Evolutionary conservation across 352 stramenopile genomes (phyloP).

Genomic region (Phytophthora tentaculata): DNA sequence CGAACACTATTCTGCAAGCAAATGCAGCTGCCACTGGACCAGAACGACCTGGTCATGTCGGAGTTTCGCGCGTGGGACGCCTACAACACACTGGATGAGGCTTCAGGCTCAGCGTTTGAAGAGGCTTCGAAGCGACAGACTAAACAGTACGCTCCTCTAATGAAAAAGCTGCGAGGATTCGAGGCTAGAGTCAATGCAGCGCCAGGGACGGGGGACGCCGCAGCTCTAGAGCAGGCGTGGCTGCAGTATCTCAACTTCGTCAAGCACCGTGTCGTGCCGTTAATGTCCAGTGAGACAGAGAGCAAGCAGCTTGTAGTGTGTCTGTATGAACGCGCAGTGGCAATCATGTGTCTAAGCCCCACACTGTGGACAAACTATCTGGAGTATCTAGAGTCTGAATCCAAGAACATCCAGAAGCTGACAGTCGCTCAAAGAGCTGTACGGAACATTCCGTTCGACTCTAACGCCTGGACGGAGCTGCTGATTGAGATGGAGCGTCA

Average conservation of each 20-base stretch:
- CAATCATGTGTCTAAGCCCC: conserved; percentile 61
- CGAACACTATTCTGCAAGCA: conserved; percentile 57
- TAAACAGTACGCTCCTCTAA: conserved; percentile 48
- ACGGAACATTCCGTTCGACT: conserved; percentile 77
- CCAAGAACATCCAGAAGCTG: conserved; percentile 20
- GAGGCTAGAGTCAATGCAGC: conserved; percentile 34
- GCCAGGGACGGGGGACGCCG: conserved; percentile 16
- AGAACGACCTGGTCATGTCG: conserved; percentile 79
- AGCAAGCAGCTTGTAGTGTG: conserved; percentile 41
- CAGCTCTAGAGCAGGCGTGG: conserved; percentile 42
- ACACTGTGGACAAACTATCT: conserved; percentile 67
- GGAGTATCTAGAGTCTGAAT: conserved; percentile 36
- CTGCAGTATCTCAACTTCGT: conserved; percentile 74
- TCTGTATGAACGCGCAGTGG: conserved; percentile 64
- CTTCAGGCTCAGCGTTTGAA: conserved; percentile 26
- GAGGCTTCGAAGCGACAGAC: conserved; percentile 45
- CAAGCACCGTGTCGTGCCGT: conserved; percentile 50
- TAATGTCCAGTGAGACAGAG: conserved; percentile 30
- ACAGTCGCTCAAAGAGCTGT: conserved; percentile 44
- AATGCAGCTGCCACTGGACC: conserved; percentile 65
- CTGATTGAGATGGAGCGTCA: conserved; percentile 58
- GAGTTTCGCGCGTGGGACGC: conserved; percentile 75
- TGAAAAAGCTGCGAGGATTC: conserved; percentile 71
- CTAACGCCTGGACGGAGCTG: conserved; percentile 57
- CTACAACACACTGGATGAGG: conserved; percentile 59